Evolutionary conservation across 139 green algal species (phyloP).

Genomic region (Coelastrella sp.): DNA sequence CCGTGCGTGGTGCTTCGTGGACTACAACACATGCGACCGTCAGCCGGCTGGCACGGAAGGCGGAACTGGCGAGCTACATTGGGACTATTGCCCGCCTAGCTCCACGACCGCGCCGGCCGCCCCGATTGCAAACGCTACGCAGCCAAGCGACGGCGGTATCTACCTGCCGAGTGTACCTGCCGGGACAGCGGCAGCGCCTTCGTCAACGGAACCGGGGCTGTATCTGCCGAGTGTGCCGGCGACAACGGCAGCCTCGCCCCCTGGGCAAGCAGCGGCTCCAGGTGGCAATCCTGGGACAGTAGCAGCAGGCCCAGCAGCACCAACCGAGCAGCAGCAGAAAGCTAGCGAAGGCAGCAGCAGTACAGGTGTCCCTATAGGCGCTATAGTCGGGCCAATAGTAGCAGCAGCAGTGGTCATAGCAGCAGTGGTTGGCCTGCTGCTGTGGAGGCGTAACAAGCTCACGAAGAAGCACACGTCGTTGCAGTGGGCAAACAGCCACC

Average conservation of each 20-base stretch:
- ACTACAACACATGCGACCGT: not conserved
- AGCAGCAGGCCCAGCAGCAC: not conserved
- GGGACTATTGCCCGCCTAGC: slow-evolving; percentile 2
- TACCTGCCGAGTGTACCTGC: not conserved
- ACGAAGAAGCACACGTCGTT: not conserved
- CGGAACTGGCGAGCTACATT: not conserved
- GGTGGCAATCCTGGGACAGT: not conserved
- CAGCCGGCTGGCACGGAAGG: not conserved
- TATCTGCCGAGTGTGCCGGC: not conserved
- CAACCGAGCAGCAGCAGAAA: not conserved
- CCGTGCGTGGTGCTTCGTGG: not conserved
- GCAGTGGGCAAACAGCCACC: not conserved
- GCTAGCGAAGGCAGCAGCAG: not conserved
- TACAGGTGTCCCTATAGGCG: not conserved
- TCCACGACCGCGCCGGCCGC: not conserved
- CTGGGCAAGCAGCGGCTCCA: not conserved
- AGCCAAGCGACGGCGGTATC: not conserved
- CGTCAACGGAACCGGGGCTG: not conserved
- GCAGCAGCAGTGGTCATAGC: not conserved
- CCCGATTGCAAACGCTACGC: not conserved
- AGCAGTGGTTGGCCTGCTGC: not conserved
- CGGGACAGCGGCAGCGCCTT: not conserved
- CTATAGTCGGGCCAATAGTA: not conserved
- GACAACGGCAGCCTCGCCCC: not conserved
- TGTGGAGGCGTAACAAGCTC: not conserved